Percentiles rank a stretch among this genome's conserved stretches.
Evolutionary conservation across 345 rosid species (phyloP).

Genomic region (Rhodamnia rubescens): DNA sequence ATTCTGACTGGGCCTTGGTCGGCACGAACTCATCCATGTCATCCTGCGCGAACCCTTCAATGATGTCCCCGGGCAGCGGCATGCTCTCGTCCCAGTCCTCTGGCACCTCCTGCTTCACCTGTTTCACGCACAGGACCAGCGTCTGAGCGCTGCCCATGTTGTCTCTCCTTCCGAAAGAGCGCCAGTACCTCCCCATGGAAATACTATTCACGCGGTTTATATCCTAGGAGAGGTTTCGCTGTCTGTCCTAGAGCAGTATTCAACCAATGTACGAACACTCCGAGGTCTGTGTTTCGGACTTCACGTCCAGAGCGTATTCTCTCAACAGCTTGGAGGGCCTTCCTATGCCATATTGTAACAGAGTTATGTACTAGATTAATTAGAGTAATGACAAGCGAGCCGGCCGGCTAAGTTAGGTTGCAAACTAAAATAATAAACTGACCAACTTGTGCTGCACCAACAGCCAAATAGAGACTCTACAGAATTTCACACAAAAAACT

Average conservation of each 20-base stretch:
- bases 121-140: constrained; percentile 24
- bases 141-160: constrained; percentile 9
- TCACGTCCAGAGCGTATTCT: not conserved
- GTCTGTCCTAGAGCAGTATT: not conserved
- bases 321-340: not conserved
- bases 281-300: not conserved
- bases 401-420: not conserved
- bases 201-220: not conserved
- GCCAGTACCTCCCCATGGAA: constrained; percentile 3
- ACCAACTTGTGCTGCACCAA: not conserved
- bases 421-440: not conserved
- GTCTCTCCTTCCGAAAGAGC: not conserved
- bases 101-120: constrained; percentile 29
- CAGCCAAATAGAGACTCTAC: not conserved
- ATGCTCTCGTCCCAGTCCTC: constrained; percentile 41
- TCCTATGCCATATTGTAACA: not conserved
- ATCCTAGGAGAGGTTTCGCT: not conserved
- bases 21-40: constrained; percentile 8
- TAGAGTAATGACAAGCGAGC: not conserved
- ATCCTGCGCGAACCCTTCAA: constrained; percentile 26
- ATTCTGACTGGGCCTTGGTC: constrained; percentile 11
- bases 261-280: not conserved
- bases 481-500: not conserved
- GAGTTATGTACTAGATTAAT: not conserved
- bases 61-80: constrained; percentile 43